A percentile compares a stretch with the other conserved stretches of the same genome.
phyloP scores from a whole-genome alignment of 805 yeast species.

The Kodamaea sagamina region DNA sequence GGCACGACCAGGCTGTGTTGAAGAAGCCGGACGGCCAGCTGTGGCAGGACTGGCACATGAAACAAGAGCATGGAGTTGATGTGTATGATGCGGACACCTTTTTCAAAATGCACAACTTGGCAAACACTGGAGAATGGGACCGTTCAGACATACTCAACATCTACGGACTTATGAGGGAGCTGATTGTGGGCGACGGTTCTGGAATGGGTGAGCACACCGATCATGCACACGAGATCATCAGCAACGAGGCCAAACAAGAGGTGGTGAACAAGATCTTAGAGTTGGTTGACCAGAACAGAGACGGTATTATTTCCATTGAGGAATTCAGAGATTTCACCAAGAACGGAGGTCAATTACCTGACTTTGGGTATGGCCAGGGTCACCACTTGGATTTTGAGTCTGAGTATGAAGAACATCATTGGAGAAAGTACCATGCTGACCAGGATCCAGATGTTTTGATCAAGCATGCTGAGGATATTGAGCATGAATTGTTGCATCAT shows the following conservation, averaged over 20 bases:
- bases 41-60: conserved; percentile 92
- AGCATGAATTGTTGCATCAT: conserved; percentile 82
- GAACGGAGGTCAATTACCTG: conserved; percentile 78
- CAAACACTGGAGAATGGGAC: conserved; percentile 57
- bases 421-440: conserved; percentile 78
- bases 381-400: conserved; percentile 92
- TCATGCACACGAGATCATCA: conserved; percentile 53
- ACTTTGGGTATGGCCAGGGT: conserved; percentile 90
- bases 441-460: conserved; percentile 78
- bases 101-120: conserved; percentile 77
- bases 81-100: conserved; percentile 72
- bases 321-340: conserved; percentile 69
- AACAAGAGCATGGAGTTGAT: conserved; percentile 79
- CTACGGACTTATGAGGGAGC: conserved; percentile 76
- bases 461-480: conserved; percentile 86
- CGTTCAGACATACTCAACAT: conserved; percentile 68
- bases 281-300: conserved; percentile 65
- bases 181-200: conserved; percentile 82
- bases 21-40: conserved; percentile 50
- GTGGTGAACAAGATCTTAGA: conserved; percentile 58
- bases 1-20: conserved; percentile 5
- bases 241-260: conserved; percentile 54
- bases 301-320: conserved; percentile 61
- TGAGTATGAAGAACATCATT: conserved; percentile 93
- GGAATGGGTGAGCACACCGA: conserved; percentile 80